These are phyloP conservation scores for Nymphaea colorata DNA, from an alignment of 164 flowering plant genomes.

Conservation along the genomic window DNA sequence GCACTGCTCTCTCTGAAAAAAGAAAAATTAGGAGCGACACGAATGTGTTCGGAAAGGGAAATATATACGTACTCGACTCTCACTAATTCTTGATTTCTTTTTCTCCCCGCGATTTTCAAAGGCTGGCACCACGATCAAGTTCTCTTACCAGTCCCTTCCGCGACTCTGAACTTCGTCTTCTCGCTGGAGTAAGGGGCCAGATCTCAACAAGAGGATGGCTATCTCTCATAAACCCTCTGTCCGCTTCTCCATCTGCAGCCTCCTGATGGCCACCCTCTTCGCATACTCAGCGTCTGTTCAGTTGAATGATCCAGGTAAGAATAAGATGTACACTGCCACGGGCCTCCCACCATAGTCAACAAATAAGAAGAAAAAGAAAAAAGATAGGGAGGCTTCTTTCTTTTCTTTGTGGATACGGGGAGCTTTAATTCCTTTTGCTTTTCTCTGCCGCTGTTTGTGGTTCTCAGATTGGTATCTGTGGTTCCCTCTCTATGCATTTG, in stretches of 20 bases:
- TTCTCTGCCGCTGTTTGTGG: neutral
- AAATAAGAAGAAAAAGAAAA: too few species aligned
- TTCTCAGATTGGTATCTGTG: slow-evolving; percentile 69
- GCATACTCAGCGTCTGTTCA: slow-evolving; percentile 59
- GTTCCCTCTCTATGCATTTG: slow-evolving; percentile 55
- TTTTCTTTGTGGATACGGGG: neutral
- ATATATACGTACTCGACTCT: too few species aligned
- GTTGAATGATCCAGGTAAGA: slow-evolving; percentile 54
- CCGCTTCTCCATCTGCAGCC: slow-evolving; percentile 27
- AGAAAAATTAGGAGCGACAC: too few species aligned
- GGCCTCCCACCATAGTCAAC: too few species aligned
- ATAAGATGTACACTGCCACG: slow-evolving; percentile 10
- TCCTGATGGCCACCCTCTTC: slow-evolving; percentile 51
- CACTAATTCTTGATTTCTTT: too few species aligned
- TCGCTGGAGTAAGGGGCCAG: neutral
- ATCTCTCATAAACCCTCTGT: slow-evolving; percentile 10
- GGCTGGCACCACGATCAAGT: too few species aligned
- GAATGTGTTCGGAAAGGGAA: too few species aligned
- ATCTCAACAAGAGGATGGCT: slow-evolving; percentile 16
- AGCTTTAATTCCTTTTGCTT: neutral
- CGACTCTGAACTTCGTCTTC: too few species aligned
- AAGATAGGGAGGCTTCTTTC: neutral
- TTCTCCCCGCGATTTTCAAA: too few species aligned
- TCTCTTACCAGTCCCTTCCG: too few species aligned
- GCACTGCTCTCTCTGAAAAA: too few species aligned